These are phyloP conservation scores for Bromus sterilis DNA, from an alignment of 176 grass and related monocot genomes.

Conservation along the genomic window DNA sequence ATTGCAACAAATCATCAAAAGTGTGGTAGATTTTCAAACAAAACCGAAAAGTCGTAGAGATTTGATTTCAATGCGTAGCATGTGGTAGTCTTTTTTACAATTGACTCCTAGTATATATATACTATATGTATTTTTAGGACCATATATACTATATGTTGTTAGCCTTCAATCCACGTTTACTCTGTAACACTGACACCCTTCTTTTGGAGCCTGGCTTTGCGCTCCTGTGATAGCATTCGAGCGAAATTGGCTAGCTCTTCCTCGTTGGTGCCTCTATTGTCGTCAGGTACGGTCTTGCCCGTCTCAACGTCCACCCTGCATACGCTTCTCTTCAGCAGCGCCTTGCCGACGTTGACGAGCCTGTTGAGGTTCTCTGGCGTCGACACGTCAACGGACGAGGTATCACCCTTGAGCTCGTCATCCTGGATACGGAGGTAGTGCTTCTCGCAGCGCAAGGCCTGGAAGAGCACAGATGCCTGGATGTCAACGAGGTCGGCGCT, in stretches of 20 bases:
- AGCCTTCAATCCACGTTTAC: too few species aligned
- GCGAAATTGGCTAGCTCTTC: constrained; percentile 32
- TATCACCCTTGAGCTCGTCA: constrained; percentile 20
- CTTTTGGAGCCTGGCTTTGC: constrained; percentile 12
- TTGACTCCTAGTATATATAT: too few species aligned
- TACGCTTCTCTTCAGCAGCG: constrained; percentile 22
- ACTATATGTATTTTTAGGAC: too few species aligned
- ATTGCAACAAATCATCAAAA: too few species aligned
- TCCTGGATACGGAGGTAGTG: constrained; percentile 46
- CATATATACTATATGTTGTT: too few species aligned
- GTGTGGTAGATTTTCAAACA: too few species aligned
- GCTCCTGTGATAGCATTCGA: constrained; percentile 10
- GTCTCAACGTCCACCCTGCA: constrained; percentile 56
- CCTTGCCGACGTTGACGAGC: constrained; percentile 28
- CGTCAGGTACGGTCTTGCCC: constrained; percentile 3
- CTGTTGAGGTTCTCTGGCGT: constrained; percentile 24
- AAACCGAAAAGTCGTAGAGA: too few species aligned
- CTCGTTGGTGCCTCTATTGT: constrained; percentile 30
- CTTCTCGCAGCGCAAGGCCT: neutral
- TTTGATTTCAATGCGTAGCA: too few species aligned
- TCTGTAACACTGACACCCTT: neutral
- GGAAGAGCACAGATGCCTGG: constrained; percentile 3
- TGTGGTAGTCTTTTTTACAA: too few species aligned
- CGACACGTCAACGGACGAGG: constrained; percentile 28
- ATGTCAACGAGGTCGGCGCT: constrained; percentile 69